Percentiles rank a stretch among this genome's conserved stretches.
Evolutionary conservation across 108 stramenopile species (phyloP).

Genomic region (Ochromonas danica): DNA sequence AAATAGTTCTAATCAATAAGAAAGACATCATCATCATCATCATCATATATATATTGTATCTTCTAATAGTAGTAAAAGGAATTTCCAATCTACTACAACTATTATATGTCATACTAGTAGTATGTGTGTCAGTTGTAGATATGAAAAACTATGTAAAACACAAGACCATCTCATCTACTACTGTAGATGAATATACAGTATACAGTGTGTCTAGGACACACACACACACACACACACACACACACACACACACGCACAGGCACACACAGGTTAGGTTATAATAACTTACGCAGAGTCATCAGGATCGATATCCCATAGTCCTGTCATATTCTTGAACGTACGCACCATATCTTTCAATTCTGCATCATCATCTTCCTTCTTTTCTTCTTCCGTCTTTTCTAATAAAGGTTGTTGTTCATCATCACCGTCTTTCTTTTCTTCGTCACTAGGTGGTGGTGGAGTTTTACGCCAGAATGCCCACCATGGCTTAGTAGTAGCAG

Average conservation of each 20-base stretch:
- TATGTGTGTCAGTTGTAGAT: too few relatives aligned
- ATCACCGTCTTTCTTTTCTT: neutral
- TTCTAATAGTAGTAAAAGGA: too few relatives aligned
- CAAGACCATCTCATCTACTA: too few relatives aligned
- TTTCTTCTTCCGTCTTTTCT: slow-evolving; percentile 16
- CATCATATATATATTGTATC: too few relatives aligned
- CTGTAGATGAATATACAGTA: too few relatives aligned
- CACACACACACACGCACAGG: neutral
- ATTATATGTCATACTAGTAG: too few relatives aligned
- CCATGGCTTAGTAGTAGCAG: neutral
- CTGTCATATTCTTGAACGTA: slow-evolving; percentile 45
- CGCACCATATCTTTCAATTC: slow-evolving; percentile 41
- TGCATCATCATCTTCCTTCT: slow-evolving; percentile 41
- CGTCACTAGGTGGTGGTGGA: neutral
- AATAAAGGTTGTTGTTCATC: neutral
- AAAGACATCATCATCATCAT: too few relatives aligned
- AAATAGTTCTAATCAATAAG: too few relatives aligned
- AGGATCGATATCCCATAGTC: slow-evolving; percentile 47
- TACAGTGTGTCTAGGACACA: too few relatives aligned
- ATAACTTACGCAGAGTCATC: neutral
- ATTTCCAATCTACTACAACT: too few relatives aligned
- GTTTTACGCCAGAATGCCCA: neutral
- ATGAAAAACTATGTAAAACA: too few relatives aligned
- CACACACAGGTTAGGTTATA: neutral
- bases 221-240: too few relatives aligned